Evolutionary conservation across 805 yeast genomes (phyloP).

Genomic region (Teunomyces lycoperdinae): DNA sequence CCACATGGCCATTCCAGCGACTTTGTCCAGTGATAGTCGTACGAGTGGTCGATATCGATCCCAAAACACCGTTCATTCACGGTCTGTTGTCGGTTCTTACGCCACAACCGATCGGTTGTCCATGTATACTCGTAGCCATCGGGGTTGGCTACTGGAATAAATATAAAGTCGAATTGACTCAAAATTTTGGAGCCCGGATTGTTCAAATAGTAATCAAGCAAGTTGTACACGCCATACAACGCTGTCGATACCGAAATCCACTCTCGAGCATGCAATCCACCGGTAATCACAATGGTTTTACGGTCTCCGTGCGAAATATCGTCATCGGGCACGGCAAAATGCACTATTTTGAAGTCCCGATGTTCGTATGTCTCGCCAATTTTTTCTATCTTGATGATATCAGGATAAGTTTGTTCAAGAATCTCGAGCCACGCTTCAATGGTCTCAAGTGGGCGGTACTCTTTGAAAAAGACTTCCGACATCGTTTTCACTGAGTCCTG

Average conservation of each 20-base stretch:
- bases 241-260: slow-evolving; percentile 79
- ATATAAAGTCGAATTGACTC: slow-evolving; percentile 62
- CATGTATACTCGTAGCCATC: slow-evolving; percentile 89
- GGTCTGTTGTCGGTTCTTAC: slow-evolving; percentile 82
- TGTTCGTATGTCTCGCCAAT: slow-evolving; percentile 79
- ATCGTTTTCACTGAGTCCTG: neutral
- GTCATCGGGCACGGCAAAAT: slow-evolving; percentile 50
- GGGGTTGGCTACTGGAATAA: slow-evolving; percentile 84
- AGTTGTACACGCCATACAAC: slow-evolving; percentile 48
- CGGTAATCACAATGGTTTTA: slow-evolving; percentile 71
- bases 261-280: slow-evolving; percentile 88
- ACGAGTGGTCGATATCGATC: slow-evolving; percentile 83
- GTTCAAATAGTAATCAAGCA: slow-evolving; percentile 28
- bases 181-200: slow-evolving; percentile 43
- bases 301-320: slow-evolving; percentile 34
- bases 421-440: slow-evolving; percentile 72
- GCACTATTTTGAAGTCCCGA: slow-evolving; percentile 64
- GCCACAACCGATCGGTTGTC: slow-evolving; percentile 79
- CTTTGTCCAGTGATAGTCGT: slow-evolving; percentile 67
- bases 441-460: slow-evolving; percentile 63
- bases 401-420: slow-evolving; percentile 60
- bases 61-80: slow-evolving; percentile 66
- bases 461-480: slow-evolving; percentile 62
- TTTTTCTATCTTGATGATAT: slow-evolving; percentile 57
- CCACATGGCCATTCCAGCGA: slow-evolving; percentile 71